Evolutionary conservation across 108 stramenopile species (phyloP).

Genomic region (Skeletonema tropicum): DNA sequence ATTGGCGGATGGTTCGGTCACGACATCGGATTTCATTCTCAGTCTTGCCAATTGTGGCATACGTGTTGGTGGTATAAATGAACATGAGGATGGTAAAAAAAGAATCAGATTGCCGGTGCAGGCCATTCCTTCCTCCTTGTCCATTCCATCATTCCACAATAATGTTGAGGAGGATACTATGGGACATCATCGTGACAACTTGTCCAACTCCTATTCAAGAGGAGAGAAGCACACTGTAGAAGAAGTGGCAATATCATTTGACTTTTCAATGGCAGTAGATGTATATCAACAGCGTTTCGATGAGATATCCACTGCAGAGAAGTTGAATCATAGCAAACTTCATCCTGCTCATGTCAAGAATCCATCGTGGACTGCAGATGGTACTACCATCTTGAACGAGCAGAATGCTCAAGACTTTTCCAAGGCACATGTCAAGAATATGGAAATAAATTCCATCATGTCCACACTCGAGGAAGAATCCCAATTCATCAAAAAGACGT

Average conservation of each 20-base stretch:
- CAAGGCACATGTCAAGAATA: not conserved
- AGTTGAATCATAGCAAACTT: not conserved
- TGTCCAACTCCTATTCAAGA: not conserved
- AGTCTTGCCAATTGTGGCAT: conserved; percentile 27
- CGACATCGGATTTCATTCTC: not conserved
- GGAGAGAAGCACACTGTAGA: not conserved
- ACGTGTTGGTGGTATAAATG: not conserved
- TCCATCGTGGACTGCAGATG: not conserved
- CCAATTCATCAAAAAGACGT: conserved; percentile 11
- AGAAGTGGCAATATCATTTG: conserved; percentile 27
- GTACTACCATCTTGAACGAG: not conserved
- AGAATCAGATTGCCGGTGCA: conserved; percentile 9
- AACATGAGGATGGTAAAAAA: not conserved
- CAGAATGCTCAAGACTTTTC: not conserved
- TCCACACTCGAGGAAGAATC: conserved; percentile 20
- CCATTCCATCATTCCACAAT: conserved; percentile 1
- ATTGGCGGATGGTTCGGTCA: not conserved
- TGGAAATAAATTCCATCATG: conserved; percentile 9
- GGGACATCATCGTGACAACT: not conserved
- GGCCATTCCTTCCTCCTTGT: conserved; percentile 20
- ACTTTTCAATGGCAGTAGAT: conserved; percentile 12
- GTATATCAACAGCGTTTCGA: not conserved
- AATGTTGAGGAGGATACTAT: not conserved
- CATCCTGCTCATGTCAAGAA: not conserved
- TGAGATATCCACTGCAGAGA: not conserved